Conservation (phyloP, 2,329 filamentous ascomycete species). For the Monosporascus sp. region DNA sequence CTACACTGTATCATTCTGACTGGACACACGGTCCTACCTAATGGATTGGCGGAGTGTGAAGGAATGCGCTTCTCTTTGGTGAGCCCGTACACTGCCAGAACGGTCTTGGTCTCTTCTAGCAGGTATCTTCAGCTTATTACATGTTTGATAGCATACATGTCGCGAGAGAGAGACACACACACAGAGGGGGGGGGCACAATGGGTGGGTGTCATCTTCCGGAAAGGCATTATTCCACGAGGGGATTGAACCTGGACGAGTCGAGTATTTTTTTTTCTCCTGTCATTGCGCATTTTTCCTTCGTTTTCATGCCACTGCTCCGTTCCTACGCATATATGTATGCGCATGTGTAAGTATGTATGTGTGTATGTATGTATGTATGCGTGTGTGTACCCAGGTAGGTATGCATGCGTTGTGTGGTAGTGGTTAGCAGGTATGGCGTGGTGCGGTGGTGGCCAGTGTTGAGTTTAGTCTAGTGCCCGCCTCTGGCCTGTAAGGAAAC, state of each 20-base stretch:
- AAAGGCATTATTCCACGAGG: too few species aligned
- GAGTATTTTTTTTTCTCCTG: too few species aligned
- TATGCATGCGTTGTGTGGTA: not conserved
- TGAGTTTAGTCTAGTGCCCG: not conserved
- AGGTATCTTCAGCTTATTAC: too few species aligned
- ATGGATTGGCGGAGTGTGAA: not conserved
- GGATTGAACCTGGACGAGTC: too few species aligned
- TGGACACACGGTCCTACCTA: not conserved
- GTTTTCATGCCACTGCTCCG: not conserved
- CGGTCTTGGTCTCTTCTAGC: too few species aligned
- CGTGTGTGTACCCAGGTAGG: not conserved
- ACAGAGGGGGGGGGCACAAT: not conserved
- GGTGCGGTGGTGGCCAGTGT: not conserved
- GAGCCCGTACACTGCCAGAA: too few species aligned
- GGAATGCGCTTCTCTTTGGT: not conserved
- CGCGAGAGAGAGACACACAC: too few species aligned
- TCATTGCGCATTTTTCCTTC: not conserved
- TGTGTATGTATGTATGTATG: slow-evolving; percentile 2
- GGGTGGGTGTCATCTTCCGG: not conserved
- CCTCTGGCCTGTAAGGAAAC: not conserved
- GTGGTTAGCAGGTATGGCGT: not conserved
- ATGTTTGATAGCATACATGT: too few species aligned
- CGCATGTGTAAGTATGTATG: slow-evolving; percentile 5
- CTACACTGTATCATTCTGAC: not conserved
- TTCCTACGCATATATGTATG: not conserved